phyloP scores from a whole-genome alignment of 2,329 filamentous ascomycete genomes.

The Ophiocordyceps camponoti-floridani region DNA sequence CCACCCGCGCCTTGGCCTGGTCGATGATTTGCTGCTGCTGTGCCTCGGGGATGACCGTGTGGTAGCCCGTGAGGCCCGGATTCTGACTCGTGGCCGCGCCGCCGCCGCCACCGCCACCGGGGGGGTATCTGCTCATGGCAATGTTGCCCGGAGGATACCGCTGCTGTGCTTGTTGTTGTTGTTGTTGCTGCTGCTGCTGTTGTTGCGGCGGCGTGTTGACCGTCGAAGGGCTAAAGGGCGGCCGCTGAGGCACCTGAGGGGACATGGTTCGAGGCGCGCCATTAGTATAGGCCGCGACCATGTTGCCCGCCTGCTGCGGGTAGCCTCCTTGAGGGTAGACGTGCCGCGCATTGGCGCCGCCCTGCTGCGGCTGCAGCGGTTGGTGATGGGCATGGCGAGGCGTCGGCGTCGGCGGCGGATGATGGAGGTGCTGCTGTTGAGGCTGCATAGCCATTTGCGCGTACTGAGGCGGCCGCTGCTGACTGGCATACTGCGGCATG shows the following conservation, averaged over 20 bases:
- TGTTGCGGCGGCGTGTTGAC: constrained; percentile 13
- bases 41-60: constrained; percentile 29
- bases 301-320: constrained; percentile 18
- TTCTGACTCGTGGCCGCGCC: constrained; percentile 16
- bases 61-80: constrained; percentile 24
- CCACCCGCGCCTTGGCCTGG: constrained; percentile 29
- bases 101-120: constrained; percentile 2
- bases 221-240: constrained; percentile 18
- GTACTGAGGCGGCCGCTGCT: constrained; percentile 23
- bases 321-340: constrained; percentile 17
- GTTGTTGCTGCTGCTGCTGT: neutral
- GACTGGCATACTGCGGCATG: constrained; percentile 28
- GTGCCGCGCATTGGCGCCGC: constrained; percentile 24
- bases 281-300: constrained; percentile 20
- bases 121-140: constrained; percentile 14
- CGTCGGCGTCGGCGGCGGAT: neutral
- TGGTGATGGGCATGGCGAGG: neutral
- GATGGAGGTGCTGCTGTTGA: neutral
- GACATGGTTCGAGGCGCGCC: constrained; percentile 26
- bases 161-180: constrained; percentile 11
- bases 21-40: constrained; percentile 32
- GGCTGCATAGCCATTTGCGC: constrained; percentile 14
- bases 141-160: constrained; percentile 11
- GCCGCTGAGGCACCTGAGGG: constrained; percentile 21
- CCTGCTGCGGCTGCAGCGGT: constrained; percentile 12